Base-by-base conservation (phyloP, 1,284 basidiomycete species). In the Ceratobasidium sp. region DNA sequence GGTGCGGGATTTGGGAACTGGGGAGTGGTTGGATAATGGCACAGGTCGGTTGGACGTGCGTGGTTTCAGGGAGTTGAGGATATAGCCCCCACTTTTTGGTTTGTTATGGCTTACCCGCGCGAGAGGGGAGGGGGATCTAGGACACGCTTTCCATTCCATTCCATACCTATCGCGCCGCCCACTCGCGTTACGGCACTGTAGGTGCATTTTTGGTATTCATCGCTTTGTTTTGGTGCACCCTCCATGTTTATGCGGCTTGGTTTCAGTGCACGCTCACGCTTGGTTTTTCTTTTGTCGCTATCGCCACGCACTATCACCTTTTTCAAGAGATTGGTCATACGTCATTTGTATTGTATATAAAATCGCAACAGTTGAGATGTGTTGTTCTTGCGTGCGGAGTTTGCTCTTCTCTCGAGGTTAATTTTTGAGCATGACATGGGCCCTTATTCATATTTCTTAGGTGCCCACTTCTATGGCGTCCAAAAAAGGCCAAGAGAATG, bases 31-130 rank as follows among this genome's bases (percentile, higher is more conserved):
- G 77, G 84, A 83, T 77, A 93, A 91, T 80, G 91, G 92, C 72
- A 86, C 86, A 46, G 91, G 91, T 70, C 82, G 91, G 77, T 80
- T 93, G 73, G 91, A 93, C 79, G 91, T 93, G 73, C 84, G 91
- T 73, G 91, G 91, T 64, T 93, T 93, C 80, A 84, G 90, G 76
- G 92, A 93, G 82, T 80, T 93, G 79, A 91, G 88, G 86, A 93
- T 93, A 77, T 92, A 52, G 52, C 26, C 21, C 49, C 21, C 21
- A n/a, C n/a, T n/a, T n/a, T n/a, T n/a, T n/a, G n/a, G n/a, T n/a
- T n/a, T n/a, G n/a, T n/a, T n/a, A n/a, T n/a, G n/a, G n/a, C n/a
- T n/a, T n/a, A n/a, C n/a, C n/a, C n/a, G n/a, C n/a, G n/a, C n/a
- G 16, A n/a, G 32, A 21, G 16, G n/a, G 13, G 54, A 26, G 30